These are phyloP conservation scores for Aspergillus sp. DNA, from an alignment of 2,329 filamentous ascomycete species.

Conservation along the genomic window DNA sequence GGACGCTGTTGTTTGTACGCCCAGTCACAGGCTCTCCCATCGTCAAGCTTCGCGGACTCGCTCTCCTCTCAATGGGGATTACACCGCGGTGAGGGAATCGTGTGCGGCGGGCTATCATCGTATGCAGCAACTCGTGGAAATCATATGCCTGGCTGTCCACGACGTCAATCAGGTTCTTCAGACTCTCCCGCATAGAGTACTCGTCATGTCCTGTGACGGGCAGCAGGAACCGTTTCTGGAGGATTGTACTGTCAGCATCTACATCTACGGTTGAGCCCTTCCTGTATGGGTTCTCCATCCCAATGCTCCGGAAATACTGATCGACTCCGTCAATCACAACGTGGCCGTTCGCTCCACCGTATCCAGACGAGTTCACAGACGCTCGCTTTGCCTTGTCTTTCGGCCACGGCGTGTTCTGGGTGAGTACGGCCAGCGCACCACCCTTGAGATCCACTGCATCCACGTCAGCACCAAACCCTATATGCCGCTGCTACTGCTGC, in stretches of 20 bases:
- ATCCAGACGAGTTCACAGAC: constrained; percentile 47
- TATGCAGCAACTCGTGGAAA: neutral
- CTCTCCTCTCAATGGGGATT: neutral
- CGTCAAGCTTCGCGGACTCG: neutral
- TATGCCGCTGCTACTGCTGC: no score
- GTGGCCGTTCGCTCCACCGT: constrained; percentile 40
- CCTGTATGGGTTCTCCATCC: neutral
- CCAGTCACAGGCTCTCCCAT: neutral
- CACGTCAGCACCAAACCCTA: no score
- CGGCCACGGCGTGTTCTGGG: no score
- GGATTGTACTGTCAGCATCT: neutral
- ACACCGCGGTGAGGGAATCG: neutral
- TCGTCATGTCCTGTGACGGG: neutral
- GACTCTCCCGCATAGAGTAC: neutral
- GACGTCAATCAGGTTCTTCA: neutral
- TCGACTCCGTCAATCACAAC: constrained; percentile 38
- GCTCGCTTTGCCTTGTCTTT: no score
- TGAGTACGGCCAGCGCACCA: constrained; percentile 32
- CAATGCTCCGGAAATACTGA: neutral
- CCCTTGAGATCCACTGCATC: neutral
- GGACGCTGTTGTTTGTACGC: neutral
- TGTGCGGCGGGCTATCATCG: neutral
- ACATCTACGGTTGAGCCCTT: neutral
- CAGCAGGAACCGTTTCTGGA: neutral
- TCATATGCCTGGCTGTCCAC: neutral